Conservation (phyloP, 2,329 filamentous ascomycete genomes). For the Ceratocystis ficicola region DNA sequence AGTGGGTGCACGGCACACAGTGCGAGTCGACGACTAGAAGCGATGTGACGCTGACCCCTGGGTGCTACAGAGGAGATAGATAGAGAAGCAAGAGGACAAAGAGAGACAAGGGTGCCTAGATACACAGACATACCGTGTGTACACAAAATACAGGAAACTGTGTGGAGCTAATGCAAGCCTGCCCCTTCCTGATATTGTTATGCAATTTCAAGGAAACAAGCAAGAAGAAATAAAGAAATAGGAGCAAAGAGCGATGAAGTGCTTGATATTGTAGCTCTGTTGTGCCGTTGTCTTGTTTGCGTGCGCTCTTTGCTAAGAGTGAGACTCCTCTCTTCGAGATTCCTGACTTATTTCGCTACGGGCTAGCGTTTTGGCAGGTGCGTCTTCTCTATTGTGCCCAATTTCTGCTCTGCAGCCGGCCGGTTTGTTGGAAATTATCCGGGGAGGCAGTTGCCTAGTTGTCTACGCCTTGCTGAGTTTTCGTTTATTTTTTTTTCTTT, state of each 20-base stretch:
- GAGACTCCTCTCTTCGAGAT: background rate
- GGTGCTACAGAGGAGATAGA: background rate
- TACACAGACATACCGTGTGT: background rate
- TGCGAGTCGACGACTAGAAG: background rate
- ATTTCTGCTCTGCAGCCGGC: too few species aligned
- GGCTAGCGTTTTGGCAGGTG: background rate
- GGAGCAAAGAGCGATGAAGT: background rate
- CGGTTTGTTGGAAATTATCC: too few species aligned
- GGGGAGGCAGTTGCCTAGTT: too few species aligned
- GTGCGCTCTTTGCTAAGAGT: background rate
- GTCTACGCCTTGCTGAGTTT: background rate
- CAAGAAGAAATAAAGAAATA: background rate
- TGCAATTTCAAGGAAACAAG: slow-evolving; percentile 2
- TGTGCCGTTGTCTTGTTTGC: background rate
- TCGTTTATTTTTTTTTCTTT: background rate
- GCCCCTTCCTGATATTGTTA: background rate
- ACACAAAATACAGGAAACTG: background rate
- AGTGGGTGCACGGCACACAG: background rate
- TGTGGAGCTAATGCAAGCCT: slow-evolving; percentile 6
- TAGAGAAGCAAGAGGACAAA: background rate
- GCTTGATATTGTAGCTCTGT: background rate
- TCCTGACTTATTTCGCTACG: background rate
- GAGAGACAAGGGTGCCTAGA: background rate
- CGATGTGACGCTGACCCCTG: slow-evolving; percentile 11
- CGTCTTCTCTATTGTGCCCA: too few species aligned